Evolutionary conservation across 1,284 basidiomycete genomes (phyloP).

Genomic region (Ceratobasidium sp.): DNA sequence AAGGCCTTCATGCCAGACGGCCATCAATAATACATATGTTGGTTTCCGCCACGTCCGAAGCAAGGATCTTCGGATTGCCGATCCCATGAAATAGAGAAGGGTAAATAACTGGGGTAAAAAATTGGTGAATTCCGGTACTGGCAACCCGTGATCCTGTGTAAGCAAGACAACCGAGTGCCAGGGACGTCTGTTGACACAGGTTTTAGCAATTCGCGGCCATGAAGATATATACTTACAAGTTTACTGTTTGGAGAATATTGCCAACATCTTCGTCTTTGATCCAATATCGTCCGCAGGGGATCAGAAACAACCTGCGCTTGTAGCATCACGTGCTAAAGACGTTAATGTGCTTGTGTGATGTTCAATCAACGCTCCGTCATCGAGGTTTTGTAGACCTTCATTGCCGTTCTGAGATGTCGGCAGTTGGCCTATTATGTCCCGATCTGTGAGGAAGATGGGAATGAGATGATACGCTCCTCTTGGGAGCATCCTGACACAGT

Average conservation of each 20-base stretch:
- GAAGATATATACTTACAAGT: not conserved
- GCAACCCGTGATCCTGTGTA: not conserved
- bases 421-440: not conserved
- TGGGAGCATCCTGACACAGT: not conserved
- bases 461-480: not conserved
- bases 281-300: not conserved
- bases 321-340: not conserved
- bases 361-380: not conserved
- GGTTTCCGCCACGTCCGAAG: constrained; percentile 4
- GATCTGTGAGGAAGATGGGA: constrained; percentile 4
- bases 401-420: too few relatives aligned
- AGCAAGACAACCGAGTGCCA: constrained; percentile 13
- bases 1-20: too few relatives aligned
- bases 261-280: not conserved
- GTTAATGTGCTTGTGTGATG: not conserved
- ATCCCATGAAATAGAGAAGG: not conserved
- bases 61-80: not conserved
- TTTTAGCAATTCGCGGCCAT: not conserved
- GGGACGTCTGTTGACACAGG: not conserved
- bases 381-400: not conserved
- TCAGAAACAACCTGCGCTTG: not conserved
- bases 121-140: not conserved
- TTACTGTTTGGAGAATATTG: not conserved
- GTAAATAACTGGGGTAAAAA: not conserved
- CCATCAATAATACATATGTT: too few relatives aligned